Evolutionary conservation across 352 stramenopile genomes (phyloP).

Genomic region (Phytophthora crassamura): DNA sequence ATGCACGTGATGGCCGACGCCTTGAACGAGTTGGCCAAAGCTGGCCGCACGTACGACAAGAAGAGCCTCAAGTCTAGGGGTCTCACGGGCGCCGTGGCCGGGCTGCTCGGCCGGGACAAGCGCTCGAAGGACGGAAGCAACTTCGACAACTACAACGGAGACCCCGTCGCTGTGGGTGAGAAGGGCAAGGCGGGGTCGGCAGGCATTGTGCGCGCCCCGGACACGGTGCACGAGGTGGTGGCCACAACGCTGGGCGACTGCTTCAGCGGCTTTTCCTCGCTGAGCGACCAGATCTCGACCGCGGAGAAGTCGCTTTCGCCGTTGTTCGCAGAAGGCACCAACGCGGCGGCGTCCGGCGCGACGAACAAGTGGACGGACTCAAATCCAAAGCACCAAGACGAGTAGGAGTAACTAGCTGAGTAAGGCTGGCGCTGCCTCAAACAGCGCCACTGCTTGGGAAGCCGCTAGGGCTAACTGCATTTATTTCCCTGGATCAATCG

Average conservation of each 20-base stretch:
- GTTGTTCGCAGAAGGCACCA: constrained; percentile 5
- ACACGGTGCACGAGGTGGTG: constrained; percentile 16
- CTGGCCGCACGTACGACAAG: constrained; percentile 7
- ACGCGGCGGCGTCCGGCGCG: background rate
- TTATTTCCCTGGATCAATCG: too few species aligned
- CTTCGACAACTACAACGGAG: background rate
- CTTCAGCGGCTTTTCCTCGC: constrained; percentile 7
- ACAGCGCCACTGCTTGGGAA: background rate
- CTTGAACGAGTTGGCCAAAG: constrained; percentile 4
- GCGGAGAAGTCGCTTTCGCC: constrained; percentile 13
- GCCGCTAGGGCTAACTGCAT: too few species aligned
- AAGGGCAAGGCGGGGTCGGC: constrained; percentile 9
- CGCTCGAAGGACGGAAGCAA: background rate
- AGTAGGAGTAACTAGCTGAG: too few species aligned
- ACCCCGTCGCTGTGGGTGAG: too few species aligned
- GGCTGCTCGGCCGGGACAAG: constrained; percentile 9
- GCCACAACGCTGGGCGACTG: constrained; percentile 9
- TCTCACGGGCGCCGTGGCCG: constrained; percentile 6
- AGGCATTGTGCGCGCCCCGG: constrained; percentile 26
- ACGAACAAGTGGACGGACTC: too few species aligned
- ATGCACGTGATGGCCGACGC: constrained; percentile 12
- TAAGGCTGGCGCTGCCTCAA: background rate
- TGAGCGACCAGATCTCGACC: constrained; percentile 11
- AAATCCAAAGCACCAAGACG: background rate
- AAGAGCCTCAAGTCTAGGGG: constrained; percentile 20